Evolutionary conservation across 495 filamentous ascomycete species (phyloP).

Genomic region (Lentithecium fluviatile): DNA sequence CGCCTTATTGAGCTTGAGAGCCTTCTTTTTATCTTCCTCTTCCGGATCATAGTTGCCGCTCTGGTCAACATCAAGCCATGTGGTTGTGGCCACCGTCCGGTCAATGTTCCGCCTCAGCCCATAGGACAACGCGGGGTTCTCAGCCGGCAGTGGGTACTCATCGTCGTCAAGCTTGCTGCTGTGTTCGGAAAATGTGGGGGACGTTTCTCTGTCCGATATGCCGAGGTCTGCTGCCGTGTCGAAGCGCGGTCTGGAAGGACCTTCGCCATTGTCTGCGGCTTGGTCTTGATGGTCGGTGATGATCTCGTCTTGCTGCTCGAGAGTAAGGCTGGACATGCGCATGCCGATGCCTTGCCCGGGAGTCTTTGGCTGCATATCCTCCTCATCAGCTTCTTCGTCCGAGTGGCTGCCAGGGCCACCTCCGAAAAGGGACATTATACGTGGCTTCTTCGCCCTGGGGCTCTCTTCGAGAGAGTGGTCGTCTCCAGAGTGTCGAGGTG

Average conservation of each 20-base stretch:
- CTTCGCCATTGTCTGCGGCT: neutral
- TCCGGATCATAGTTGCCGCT: conserved; percentile 27
- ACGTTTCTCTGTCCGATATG: no score
- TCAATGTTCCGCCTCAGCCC: conserved; percentile 18
- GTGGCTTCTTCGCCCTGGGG: conserved; percentile 8
- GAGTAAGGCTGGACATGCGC: conserved; percentile 1
- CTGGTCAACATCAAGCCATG: conserved; percentile 18
- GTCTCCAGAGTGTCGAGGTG: neutral
- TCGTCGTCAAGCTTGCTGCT: neutral
- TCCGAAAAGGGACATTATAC: conserved; percentile 2
- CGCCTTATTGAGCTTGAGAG: conserved; percentile 4
- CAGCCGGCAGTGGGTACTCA: neutral
- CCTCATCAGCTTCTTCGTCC: neutral
- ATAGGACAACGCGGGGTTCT: neutral
- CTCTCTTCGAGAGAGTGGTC: neutral
- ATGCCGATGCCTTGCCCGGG: neutral
- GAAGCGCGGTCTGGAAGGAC: neutral
- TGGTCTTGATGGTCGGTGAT: no score
- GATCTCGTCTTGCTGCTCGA: neutral
- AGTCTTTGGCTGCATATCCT: neutral
- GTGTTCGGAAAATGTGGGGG: no score
- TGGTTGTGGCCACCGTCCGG: conserved; percentile 1
- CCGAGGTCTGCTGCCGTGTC: neutral
- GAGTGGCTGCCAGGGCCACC: neutral
- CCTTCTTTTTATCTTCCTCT: conserved; percentile 13